phyloP scores from a whole-genome alignment of 129 eudicot genomes.

The Arctium minus region DNA sequence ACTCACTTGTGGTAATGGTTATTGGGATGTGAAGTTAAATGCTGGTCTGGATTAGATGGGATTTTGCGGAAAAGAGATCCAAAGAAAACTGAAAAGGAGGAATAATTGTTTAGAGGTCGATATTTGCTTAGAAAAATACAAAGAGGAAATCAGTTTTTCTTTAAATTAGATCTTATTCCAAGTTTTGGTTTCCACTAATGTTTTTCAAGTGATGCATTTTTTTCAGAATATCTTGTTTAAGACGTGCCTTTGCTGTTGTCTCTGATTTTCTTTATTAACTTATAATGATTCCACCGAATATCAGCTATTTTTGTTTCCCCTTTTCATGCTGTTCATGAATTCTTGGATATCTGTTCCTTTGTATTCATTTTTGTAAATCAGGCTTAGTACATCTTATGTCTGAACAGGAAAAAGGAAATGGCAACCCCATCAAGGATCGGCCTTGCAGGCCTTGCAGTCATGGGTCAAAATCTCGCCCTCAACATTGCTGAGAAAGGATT shows the following conservation, averaged over 20 bases:
- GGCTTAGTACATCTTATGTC: not conserved
- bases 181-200: not conserved
- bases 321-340: not conserved
- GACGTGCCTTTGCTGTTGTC: not conserved
- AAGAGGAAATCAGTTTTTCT: not conserved
- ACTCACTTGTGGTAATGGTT: not conserved
- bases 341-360: not conserved
- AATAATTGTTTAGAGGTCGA: not conserved
- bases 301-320: not conserved
- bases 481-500: conserved; percentile 83
- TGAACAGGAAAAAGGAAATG: conserved; percentile 31
- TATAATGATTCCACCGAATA: not conserved
- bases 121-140: not conserved
- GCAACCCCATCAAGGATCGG: conserved; percentile 68
- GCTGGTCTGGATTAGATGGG: not conserved
- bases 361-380: not conserved
- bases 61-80: not conserved
- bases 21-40: not conserved
- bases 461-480: conserved; percentile 87
- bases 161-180: not conserved
- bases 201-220: not conserved
- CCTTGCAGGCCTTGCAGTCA: conserved; percentile 82
- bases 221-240: not conserved
- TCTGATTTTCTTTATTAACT: not conserved
- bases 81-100: not conserved